Conservation (phyloP, 768 basidiomycete species). For the Filobasidium wieringae region DNA sequence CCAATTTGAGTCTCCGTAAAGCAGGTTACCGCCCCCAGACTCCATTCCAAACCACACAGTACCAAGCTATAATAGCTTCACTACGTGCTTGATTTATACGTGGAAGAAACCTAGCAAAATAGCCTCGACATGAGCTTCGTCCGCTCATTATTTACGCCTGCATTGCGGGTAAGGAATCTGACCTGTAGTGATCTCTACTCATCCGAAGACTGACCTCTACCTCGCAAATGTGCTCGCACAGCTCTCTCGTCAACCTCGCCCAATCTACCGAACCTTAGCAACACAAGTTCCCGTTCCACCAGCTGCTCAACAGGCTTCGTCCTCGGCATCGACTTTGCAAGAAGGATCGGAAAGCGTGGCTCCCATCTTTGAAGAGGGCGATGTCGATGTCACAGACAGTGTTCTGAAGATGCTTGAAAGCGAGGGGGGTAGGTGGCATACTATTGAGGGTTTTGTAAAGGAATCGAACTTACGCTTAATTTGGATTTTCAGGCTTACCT, state of each 20-base stretch:
- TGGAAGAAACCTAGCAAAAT: too few species aligned
- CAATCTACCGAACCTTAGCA: not conserved
- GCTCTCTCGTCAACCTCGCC: not conserved
- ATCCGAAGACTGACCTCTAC: not conserved
- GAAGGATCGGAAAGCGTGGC: not conserved
- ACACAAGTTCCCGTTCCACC: not conserved
- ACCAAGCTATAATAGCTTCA: too few species aligned
- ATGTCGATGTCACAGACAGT: slow-evolving; percentile 44
- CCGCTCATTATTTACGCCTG: not conserved
- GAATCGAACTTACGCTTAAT: too few species aligned
- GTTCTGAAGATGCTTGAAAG: slow-evolving; percentile 47
- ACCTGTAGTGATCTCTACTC: not conserved
- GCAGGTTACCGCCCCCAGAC: too few species aligned
- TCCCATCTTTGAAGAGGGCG: slow-evolving; percentile 6
- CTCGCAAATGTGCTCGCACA: not conserved
- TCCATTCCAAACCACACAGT: too few species aligned
- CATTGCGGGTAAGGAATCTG: not conserved
- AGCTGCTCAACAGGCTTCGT: not conserved
- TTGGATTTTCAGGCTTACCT: not conserved
- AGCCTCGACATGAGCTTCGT: not conserved
- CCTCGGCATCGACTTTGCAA: not conserved
- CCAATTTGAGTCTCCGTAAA: too few species aligned
- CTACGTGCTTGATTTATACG: too few species aligned
- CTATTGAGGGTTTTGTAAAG: not conserved
- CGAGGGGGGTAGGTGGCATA: slow-evolving; percentile 38